Evolutionary conservation across 192 early-diverging fungal species (phyloP).

Genomic region (Spizellomyces sp.): DNA sequence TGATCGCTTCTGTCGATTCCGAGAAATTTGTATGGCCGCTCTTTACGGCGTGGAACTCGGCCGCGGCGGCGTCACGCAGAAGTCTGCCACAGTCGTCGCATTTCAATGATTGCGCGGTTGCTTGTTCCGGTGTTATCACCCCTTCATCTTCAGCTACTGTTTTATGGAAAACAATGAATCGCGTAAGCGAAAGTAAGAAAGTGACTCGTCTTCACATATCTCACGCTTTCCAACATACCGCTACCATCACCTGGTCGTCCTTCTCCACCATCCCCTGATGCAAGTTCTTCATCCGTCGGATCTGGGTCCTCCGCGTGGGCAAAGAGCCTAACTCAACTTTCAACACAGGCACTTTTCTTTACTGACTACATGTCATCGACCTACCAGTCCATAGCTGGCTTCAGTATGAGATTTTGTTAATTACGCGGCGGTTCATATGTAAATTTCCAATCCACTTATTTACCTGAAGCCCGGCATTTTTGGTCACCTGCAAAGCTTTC

Average conservation of each 20-base stretch:
- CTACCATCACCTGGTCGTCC: not conserved
- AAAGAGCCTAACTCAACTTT: conserved; percentile 55
- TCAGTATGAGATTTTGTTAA: conserved; percentile 30
- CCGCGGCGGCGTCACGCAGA: conserved; percentile 74
- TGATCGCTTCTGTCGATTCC: conserved; percentile 74
- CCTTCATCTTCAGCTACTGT: conserved; percentile 41
- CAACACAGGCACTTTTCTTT: not conserved
- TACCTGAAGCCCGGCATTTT: conserved; percentile 72
- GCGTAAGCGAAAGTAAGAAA: not conserved
- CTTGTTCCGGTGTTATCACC: conserved; percentile 70
- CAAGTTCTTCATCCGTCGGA: conserved; percentile 42
- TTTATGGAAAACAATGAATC: not conserved
- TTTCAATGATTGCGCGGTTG: conserved; percentile 74
- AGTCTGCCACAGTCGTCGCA: conserved; percentile 84
- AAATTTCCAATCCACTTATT: too few species aligned
- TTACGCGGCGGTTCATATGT: too few species aligned
- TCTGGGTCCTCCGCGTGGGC: conserved; percentile 74
- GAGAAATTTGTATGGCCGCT: conserved; percentile 75
- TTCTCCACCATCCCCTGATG: conserved; percentile 13
- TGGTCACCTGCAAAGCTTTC: conserved; percentile 69
- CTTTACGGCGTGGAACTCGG: conserved; percentile 75
- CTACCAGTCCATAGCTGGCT: conserved; percentile 84
- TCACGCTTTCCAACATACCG: not conserved
- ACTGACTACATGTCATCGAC: not conserved
- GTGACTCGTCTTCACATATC: too few species aligned